phyloP scores from a whole-genome alignment of 495 filamentous ascomycete genomes.

The Chlorociboria aeruginascens region DNA sequence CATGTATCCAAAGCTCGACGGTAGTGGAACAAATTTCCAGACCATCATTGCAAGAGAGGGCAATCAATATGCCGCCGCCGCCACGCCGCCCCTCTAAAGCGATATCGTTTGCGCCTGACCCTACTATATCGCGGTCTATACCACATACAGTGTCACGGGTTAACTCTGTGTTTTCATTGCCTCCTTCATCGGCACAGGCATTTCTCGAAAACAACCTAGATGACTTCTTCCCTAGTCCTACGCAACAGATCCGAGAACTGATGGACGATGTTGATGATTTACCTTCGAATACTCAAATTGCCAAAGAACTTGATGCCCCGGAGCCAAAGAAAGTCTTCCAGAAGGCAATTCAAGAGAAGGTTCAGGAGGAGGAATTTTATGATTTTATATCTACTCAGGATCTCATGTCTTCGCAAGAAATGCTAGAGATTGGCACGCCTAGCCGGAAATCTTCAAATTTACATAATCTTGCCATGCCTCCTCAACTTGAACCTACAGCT shows the following conservation, averaged over 20 bases:
- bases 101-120: slow-evolving; percentile 4
- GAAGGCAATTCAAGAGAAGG: too few relatives aligned
- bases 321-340: background rate
- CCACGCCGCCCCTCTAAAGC: background rate
- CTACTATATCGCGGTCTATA: background rate
- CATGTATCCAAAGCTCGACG: background rate
- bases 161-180: background rate
- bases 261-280: slow-evolving; percentile 22
- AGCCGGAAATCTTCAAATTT: too few relatives aligned
- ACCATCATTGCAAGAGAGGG: slow-evolving; percentile 2
- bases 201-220: slow-evolving; percentile 34
- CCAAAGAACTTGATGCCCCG: slow-evolving; percentile 5
- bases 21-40: background rate
- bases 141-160: background rate
- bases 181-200: slow-evolving; percentile 29
- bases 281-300: slow-evolving; percentile 16
- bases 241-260: slow-evolving; percentile 33
- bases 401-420: too few relatives aligned
- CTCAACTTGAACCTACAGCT: too few relatives aligned
- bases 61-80: slow-evolving; percentile 11
- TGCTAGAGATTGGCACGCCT: too few relatives aligned
- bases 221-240: slow-evolving; percentile 35
- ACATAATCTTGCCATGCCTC: too few relatives aligned
- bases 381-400: too few relatives aligned
- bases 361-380: too few relatives aligned